Base-by-base conservation (phyloP, 2,329 filamentous ascomycete genomes). In the Cytospora chrysosperma region DNA sequence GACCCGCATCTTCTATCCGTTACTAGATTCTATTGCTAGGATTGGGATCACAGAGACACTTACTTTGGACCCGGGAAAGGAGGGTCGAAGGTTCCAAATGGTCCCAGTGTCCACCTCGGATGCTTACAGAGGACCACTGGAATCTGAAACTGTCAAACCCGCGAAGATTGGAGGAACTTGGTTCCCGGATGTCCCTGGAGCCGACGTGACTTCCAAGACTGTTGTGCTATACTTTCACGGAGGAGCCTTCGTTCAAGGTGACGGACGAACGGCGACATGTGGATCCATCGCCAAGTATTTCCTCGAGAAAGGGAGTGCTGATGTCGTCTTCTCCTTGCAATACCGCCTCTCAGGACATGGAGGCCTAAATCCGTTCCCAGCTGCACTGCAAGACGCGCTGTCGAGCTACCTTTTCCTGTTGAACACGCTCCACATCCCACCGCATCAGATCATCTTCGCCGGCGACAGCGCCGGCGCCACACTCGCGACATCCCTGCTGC, bases 391-490 rank as follows among this genome's bases (percentile, higher is more conserved):
- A 69, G 82, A 84, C 67, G 73, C 72, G 9, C 65, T 84, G 53
- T 77, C 80, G 0, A 68, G 74, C 6, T 82, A 81, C 68, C 24
- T 76, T 4, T 78, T 81, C 68, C 74, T 82, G 0, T 64, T 82
- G 19, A 68, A 76, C 21, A 70, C 72, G 1, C 70, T 79, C n/a
- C 62, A 72, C 1, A 75, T 83, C 49, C 70, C 77, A 0, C 67
- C 80, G 0, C 58, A 67, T 1, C 73, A 77, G 30, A 80, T 84
- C 60, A 71, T 79, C 0, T n/a, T 84, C 0, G 76, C 75, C 0
- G 81, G 81, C 8, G 81, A 84, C 68, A 79, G 76, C 21, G 80
- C 81, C 0, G 81, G 81, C 58, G 81, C 70, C 0, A 81, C 82
- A 65, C 70, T 80, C 8, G 73, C 70, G 0, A 74, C 82, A 26